Conservation (phyloP, 169 alveolate genomes). For the Amoebophrya sp. region DNA sequence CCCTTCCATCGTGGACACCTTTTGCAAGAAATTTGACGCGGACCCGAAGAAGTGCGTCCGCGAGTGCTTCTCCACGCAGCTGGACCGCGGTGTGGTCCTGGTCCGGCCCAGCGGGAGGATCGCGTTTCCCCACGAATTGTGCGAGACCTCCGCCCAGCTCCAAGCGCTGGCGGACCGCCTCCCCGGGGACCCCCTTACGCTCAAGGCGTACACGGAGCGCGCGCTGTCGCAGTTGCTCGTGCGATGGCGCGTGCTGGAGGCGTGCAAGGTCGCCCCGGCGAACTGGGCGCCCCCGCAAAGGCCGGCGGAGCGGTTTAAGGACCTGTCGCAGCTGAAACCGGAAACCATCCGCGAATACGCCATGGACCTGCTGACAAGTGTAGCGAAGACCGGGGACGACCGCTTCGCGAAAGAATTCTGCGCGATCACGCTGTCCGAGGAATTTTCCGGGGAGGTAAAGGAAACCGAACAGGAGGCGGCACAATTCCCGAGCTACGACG, state of each 20-base stretch:
- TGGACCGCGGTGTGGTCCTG: constrained; percentile 44
- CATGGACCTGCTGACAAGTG: constrained; percentile 35
- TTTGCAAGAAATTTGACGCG: background rate
- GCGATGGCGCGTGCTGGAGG: background rate
- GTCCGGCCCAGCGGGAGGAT: constrained; percentile 42
- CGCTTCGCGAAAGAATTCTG: constrained; percentile 36
- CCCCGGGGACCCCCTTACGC: constrained; percentile 43
- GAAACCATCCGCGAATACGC: constrained; percentile 16
- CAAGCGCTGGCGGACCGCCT: constrained; percentile 28
- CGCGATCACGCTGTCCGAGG: background rate
- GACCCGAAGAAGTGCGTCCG: constrained; percentile 18
- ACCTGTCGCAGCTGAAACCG: constrained; percentile 40
- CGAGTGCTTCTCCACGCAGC: constrained; percentile 47
- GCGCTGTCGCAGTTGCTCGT: constrained; percentile 29
- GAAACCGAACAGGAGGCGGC: background rate
- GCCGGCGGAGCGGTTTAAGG: constrained; percentile 40
- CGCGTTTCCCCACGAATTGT: constrained; percentile 42
- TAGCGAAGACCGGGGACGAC: constrained; percentile 42
- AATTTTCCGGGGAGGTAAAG: background rate
- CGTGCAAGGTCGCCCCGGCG: background rate
- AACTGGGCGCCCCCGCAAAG: background rate
- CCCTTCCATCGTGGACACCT: background rate
- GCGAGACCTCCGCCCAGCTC: background rate
- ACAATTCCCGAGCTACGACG: constrained; percentile 42
- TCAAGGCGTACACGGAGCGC: constrained; percentile 46